phyloP scores from a whole-genome alignment of 2,329 filamentous ascomycete genomes.

The Neofusicoccum sp. region DNA sequence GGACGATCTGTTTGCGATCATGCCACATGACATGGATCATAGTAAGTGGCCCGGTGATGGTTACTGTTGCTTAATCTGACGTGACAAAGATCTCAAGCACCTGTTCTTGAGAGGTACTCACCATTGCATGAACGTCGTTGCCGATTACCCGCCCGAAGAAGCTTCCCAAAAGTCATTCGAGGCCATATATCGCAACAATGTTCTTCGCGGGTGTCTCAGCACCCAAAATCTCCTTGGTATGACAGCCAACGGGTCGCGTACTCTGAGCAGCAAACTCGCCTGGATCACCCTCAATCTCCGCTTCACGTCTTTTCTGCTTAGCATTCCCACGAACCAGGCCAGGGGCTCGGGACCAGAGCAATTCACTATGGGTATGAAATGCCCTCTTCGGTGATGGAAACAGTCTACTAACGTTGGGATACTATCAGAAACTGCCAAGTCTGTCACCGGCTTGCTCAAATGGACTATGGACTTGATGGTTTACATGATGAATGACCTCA shows the following conservation, averaged over 20 bases:
- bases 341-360: not conserved
- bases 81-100: conserved; percentile 27
- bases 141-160: conserved; percentile 79
- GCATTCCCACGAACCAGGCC: conserved; percentile 11
- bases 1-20: conserved; percentile 49
- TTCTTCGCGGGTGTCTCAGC: conserved; percentile 71
- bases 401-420: conserved; percentile 21
- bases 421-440: conserved; percentile 64
- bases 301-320: not conserved
- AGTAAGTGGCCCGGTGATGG: not conserved
- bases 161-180: conserved; percentile 68
- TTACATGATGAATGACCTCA: conserved; percentile 55
- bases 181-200: conserved; percentile 25
- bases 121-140: conserved; percentile 49
- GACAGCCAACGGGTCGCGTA: conserved; percentile 56
- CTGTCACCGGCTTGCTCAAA: conserved; percentile 69
- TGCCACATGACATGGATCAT: conserved; percentile 30
- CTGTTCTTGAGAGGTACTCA: conserved; percentile 65
- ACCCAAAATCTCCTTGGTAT: conserved; percentile 78
- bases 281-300: conserved; percentile 69
- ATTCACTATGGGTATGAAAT: conserved; percentile 5
- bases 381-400: not conserved
- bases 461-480: conserved; percentile 71
- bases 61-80: not conserved
- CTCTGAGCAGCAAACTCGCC: conserved; percentile 70